Conservation (phyloP, 2,329 filamentous ascomycete species). For the Exophiala dermatitidis region DNA sequence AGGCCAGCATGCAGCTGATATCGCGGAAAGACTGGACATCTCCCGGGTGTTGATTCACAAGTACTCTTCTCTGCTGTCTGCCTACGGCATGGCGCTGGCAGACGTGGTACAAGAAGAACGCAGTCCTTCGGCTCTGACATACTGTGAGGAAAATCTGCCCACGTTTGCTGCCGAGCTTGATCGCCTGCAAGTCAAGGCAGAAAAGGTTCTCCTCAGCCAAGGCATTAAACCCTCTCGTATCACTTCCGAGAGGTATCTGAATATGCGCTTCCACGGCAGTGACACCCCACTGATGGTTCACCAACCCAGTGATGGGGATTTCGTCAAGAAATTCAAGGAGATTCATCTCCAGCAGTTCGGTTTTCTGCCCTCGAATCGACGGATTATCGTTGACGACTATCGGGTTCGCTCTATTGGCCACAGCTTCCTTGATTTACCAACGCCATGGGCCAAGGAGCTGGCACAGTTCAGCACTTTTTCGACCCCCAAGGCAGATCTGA, state of each 20-base stretch:
- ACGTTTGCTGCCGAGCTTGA: slow-evolving; percentile 52
- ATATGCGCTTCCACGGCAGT: slow-evolving; percentile 45
- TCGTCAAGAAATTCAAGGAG: slow-evolving; percentile 70
- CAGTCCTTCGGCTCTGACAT: slow-evolving; percentile 29
- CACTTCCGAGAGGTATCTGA: slow-evolving; percentile 39
- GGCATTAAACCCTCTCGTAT: slow-evolving; percentile 39
- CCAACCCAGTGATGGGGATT: slow-evolving; percentile 60
- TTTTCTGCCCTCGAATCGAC: slow-evolving; percentile 77
- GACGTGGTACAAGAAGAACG: slow-evolving; percentile 36
- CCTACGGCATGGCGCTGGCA: slow-evolving; percentile 41
- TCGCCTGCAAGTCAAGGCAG: slow-evolving; percentile 59
- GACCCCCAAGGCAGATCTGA: slow-evolving; percentile 38
- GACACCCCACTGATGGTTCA: slow-evolving; percentile 45
- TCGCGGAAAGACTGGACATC: slow-evolving; percentile 38
- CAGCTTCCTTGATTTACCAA: background rate
- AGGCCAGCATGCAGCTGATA: slow-evolving; percentile 37
- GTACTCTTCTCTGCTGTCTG: slow-evolving; percentile 38
- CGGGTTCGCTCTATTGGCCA: slow-evolving; percentile 55
- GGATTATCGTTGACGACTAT: slow-evolving; percentile 78
- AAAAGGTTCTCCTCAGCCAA: slow-evolving; percentile 36
- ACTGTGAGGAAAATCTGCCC: slow-evolving; percentile 39
- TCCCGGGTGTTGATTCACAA: slow-evolving; percentile 35
- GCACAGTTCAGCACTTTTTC: slow-evolving; percentile 33
- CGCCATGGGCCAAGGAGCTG: background rate
- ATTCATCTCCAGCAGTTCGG: slow-evolving; percentile 89